phyloP scores from a whole-genome alignment of 225 moss, liverwort and hornwort species.

The Lunularia cruciata region DNA sequence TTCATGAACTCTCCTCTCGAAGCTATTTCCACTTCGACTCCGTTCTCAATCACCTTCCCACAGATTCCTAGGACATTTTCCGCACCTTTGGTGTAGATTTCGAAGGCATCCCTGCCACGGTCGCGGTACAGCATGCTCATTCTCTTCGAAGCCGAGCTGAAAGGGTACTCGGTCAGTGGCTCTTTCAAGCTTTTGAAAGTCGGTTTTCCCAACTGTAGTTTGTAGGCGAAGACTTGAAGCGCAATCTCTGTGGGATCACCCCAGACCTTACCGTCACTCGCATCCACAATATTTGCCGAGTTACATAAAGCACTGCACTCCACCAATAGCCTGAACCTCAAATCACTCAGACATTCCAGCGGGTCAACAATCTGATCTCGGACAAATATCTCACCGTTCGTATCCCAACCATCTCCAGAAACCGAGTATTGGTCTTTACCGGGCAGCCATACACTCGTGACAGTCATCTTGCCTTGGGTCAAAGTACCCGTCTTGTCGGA shows the following conservation, averaged over 20 bases:
- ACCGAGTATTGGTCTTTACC: conserved; percentile 16
- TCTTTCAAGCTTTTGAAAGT: not conserved
- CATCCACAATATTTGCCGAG: conserved; percentile 59
- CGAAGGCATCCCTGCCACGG: not conserved
- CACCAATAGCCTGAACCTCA: conserved; percentile 42
- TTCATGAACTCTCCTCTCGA: conserved; percentile 5
- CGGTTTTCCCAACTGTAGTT: conserved; percentile 18
- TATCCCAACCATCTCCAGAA: conserved; percentile 7
- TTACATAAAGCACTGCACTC: conserved; percentile 65
- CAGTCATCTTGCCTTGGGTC: conserved; percentile 56
- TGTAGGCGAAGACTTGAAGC: conserved; percentile 22
- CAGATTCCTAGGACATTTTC: conserved; percentile 14
- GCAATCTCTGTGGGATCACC: conserved; percentile 29
- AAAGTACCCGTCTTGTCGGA: conserved; percentile 59
- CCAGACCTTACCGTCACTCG: conserved; percentile 51
- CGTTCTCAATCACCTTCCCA: conserved; percentile 2
- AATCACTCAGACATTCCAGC: not conserved
- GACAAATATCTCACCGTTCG: not conserved
- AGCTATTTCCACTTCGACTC: not conserved
- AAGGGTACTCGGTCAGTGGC: conserved; percentile 13
- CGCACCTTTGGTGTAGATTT: conserved; percentile 20
- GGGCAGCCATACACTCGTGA: conserved; percentile 49
- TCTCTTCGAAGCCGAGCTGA: conserved; percentile 15
- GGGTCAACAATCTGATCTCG: not conserved
- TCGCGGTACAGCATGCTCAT: conserved; percentile 21